phyloP scores from a whole-genome alignment of 2,329 filamentous ascomycete species.

The Akanthomyces muscarius region DNA sequence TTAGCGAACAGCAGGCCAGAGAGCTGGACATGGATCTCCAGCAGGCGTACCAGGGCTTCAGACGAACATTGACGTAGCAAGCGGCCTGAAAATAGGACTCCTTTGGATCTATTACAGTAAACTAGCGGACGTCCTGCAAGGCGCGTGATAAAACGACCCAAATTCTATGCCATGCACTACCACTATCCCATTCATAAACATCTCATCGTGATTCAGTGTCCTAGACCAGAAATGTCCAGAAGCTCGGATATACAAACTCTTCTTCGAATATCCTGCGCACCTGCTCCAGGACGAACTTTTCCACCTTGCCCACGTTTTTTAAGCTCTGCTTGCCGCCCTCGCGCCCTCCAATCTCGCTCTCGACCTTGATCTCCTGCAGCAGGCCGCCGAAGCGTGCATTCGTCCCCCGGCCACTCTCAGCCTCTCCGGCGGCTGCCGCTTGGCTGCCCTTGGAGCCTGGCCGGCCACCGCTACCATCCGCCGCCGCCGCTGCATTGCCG shows the following conservation, averaged over 20 bases:
- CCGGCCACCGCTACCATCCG: constrained; percentile 17
- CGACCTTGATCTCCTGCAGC: constrained; percentile 88
- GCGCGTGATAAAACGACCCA: background rate
- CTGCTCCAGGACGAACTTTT: constrained; percentile 94
- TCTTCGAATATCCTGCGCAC: constrained; percentile 97
- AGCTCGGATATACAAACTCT: constrained; percentile 97
- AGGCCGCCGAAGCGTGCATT: constrained; percentile 60
- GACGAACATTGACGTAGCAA: constrained; percentile 62
- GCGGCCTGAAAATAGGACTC: background rate
- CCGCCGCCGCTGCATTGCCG: constrained; percentile 25
- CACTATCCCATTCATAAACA: background rate
- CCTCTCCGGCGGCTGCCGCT: constrained; percentile 14
- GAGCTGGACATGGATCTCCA: constrained; percentile 93
- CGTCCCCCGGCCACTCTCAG: constrained; percentile 24
- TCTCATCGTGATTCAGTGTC: background rate
- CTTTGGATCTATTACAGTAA: background rate
- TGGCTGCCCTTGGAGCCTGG: background rate
- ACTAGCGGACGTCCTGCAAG: background rate
- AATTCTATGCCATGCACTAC: background rate
- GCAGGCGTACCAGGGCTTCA: constrained; percentile 90
- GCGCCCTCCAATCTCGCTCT: constrained; percentile 94
- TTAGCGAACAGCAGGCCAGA: constrained; percentile 80
- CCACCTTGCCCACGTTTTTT: constrained; percentile 98
- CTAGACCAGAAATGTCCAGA: constrained; percentile 92
- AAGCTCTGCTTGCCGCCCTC: constrained; percentile 90